Evolutionary conservation across 1,284 basidiomycete genomes (phyloP), one percentile per base, ranked within the genome.

Genomic region (Xerocomus minutiporus): DNA sequence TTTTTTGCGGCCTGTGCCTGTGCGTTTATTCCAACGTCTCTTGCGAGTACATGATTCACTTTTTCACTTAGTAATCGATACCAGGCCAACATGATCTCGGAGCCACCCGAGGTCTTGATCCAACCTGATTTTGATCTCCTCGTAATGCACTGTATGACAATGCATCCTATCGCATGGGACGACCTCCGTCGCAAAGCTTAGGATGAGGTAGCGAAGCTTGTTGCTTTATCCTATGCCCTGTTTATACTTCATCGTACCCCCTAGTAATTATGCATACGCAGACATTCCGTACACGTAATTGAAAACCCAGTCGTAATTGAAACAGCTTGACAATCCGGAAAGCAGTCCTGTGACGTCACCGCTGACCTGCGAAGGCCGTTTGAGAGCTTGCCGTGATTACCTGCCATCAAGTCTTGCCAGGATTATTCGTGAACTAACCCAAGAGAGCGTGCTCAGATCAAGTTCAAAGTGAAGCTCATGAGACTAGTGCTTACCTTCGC

Each of bases 1-100:
- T 73, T 50, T 69, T 66, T 51, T 83, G 81, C 55, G 67, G 63
- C 51, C 67, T 81, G 48, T 84, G 82, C 74, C 59, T 68, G 82
- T 82, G 53, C 61, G 81, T 73, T 35, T 42, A 25, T 48, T 40
- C 46, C 32, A 50, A 46, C 31, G 13, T 50, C 17, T 13, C 12
- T 5, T 45, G 38, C 20, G 17, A 11, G 5, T 1, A 17, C 12
- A 36, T 29, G 31, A 31, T 29, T 59, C 41, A 52, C 32, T n/a
- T 9, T 46, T 50, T 36, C 31, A 5, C 42, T 42, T 36, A 75
- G 73, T 36, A 62, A 67, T 45, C 71, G 74, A 17, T 63, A 62
- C 38, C 53, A 67, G 8, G 59, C 56, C 5, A 59, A 63, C 5
- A 59, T 68, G 55, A 60, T 62, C 13, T 56, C 58, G 0, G 64